phyloP scores from a whole-genome alignment of 2,329 filamentous ascomycete species.

The Fulvia fulva region DNA sequence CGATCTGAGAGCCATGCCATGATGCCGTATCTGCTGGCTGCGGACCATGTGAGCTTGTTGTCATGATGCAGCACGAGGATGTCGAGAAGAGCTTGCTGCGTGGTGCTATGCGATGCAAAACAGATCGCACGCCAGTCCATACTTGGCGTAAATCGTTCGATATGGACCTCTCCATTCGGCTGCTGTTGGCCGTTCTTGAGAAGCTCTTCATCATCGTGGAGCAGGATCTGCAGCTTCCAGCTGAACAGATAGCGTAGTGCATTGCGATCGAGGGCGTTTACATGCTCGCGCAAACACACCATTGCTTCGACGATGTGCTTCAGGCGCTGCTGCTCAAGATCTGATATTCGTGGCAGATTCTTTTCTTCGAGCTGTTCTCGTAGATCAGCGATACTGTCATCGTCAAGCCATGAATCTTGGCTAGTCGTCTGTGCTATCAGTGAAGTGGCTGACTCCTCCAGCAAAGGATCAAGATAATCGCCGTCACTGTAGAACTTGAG shows the following conservation, averaged over 20 bases:
- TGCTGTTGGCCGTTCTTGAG: slow-evolving; percentile 25
- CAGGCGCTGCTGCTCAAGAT: slow-evolving; percentile 25
- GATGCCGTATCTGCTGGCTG: slow-evolving; percentile 79
- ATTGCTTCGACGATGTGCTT: slow-evolving; percentile 25
- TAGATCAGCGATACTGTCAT: slow-evolving; percentile 24
- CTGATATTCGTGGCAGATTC: slow-evolving; percentile 39
- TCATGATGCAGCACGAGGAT: slow-evolving; percentile 67
- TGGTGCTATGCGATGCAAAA: slow-evolving; percentile 66
- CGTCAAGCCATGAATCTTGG: slow-evolving; percentile 12
- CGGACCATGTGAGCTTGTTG: slow-evolving; percentile 75
- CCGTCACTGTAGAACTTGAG: slow-evolving; percentile 81
- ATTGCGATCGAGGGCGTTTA: slow-evolving; percentile 25
- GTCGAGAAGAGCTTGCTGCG: slow-evolving; percentile 85
- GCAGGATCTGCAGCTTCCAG: slow-evolving; percentile 28
- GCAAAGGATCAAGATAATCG: slow-evolving; percentile 72
- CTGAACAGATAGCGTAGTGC: slow-evolving; percentile 32
- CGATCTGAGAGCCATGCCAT: slow-evolving; percentile 91
- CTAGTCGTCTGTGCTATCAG: slow-evolving; percentile 34
- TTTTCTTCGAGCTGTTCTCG: slow-evolving; percentile 43
- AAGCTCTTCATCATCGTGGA: slow-evolving; percentile 2
- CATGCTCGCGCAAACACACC: slow-evolving; percentile 25
- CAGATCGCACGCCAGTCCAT: slow-evolving; percentile 72
- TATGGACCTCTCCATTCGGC: slow-evolving; percentile 10
- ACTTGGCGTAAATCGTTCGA: slow-evolving; percentile 18
- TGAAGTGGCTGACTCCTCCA: slow-evolving; percentile 42